Percentiles rank a stretch among this genome's conserved stretches.
Conservation (phyloP, 2,329 filamentous ascomycete species). For the Raffaelea ambrosiae region DNA sequence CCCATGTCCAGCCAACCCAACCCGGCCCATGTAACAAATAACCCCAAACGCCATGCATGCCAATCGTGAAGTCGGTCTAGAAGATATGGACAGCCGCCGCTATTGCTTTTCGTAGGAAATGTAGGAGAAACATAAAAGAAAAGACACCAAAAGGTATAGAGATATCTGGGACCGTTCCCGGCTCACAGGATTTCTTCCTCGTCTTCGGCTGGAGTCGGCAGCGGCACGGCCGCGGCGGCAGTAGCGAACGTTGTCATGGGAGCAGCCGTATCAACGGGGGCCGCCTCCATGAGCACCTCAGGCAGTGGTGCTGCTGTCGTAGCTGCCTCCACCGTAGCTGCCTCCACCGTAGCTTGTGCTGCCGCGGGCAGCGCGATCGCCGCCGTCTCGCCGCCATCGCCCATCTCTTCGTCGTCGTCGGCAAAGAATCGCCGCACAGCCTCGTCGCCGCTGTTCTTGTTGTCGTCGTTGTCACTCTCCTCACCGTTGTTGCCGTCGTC, state of each 20-base stretch:
- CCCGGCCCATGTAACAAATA: too few relatives aligned
- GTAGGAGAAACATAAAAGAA: too few relatives aligned
- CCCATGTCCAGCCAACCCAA: too few relatives aligned
- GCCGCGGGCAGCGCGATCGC: background rate
- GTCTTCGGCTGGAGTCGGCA: slow-evolving; percentile 4
- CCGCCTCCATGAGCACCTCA: too few relatives aligned
- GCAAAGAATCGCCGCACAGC: slow-evolving; percentile 11
- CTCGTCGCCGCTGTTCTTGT: slow-evolving; percentile 13
- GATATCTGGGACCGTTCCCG: too few relatives aligned
- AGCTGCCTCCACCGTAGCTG: too few relatives aligned
- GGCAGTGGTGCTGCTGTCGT: too few relatives aligned
- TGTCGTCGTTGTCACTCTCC: background rate
- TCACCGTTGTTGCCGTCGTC: slow-evolving; percentile 1
- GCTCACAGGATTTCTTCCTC: slow-evolving; percentile 14
- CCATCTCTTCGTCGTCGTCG: slow-evolving; percentile 12
- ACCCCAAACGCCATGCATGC: too few relatives aligned
- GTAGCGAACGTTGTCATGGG: background rate
- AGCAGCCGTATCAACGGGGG: too few relatives aligned
- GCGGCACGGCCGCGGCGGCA: slow-evolving; percentile 1
- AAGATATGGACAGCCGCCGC: background rate
- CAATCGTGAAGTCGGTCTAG: background rate
- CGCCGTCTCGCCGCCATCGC: background rate
- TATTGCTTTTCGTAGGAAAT: too few relatives aligned
- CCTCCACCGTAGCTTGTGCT: too few relatives aligned
- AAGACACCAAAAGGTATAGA: background rate